These are phyloP conservation scores for Kazachstania sp. DNA, from an alignment of 1,139 yeast genomes.

Conservation along the genomic window DNA sequence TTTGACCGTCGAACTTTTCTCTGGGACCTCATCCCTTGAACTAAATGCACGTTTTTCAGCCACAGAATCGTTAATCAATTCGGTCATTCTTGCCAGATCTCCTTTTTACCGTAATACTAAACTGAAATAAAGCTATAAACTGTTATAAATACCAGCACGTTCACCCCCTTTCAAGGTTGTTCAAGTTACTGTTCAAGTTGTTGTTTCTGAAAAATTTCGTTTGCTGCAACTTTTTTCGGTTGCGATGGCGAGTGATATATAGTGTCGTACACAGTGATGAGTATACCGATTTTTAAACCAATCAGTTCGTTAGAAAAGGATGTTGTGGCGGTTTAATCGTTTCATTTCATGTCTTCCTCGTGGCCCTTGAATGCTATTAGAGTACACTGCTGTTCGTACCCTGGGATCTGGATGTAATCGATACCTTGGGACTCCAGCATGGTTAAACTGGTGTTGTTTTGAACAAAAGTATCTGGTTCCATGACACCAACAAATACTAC, in stretches of 20 bases:
- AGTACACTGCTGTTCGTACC: slow-evolving; percentile 56
- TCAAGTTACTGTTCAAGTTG: no score
- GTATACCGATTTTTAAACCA: not conserved
- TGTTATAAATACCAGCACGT: no score
- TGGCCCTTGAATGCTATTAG: slow-evolving; percentile 37
- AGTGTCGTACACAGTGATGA: not conserved
- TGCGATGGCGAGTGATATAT: not conserved
- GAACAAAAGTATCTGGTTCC: slow-evolving; percentile 85
- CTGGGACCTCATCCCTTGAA: not conserved
- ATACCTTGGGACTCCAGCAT: slow-evolving; percentile 50
- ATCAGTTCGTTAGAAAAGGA: no score
- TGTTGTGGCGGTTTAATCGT: no score
- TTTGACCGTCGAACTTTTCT: no score
- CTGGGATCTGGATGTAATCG: slow-evolving; percentile 73
- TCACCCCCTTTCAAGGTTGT: no score
- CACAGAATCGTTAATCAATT: not conserved
- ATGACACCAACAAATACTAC: slow-evolving; percentile 86
- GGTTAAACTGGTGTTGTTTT: slow-evolving; percentile 57
- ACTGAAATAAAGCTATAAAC: no score
- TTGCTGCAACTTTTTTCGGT: not conserved
- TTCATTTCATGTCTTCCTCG: slow-evolving; percentile 38
- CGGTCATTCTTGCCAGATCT: not conserved
- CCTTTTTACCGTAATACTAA: no score
- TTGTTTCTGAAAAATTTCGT: not conserved
- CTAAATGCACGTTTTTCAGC: not conserved